Base-by-base conservation (phyloP, 805 yeast genomes). In the Teunomyces tritomae region DNA sequence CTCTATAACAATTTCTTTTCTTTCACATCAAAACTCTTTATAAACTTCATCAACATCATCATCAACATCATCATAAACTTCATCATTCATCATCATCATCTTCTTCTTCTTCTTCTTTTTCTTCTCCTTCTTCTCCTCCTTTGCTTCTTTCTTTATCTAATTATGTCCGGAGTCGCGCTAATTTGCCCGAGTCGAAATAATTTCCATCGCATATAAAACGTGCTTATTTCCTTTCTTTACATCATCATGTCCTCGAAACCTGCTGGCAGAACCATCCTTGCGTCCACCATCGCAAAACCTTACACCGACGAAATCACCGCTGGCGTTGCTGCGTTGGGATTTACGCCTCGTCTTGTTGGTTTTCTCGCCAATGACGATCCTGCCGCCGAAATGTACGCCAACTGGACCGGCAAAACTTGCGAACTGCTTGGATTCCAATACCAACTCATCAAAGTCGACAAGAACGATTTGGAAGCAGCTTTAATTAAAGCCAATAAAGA, bases 361-460 rank as follows among this genome's bases (percentile, higher is more conserved):
- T 82, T 94, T 51, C 73, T 94, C 36, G 97, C 97, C 11, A 94
- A 94, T 65, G 74, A 77, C 11, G 99, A 94, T 58, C 98, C 97
- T 2, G 97, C 98, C 9, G 98, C 97, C 5, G 79, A 79, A 59
- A 87, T 87, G 87, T 94, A 94, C 65, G 98, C 99, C 42, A 84
- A 83, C 43, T 94, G 97, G 97, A 92, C 99, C 0, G 87, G 86
- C 27, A 91, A 89, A 63, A 92, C 98, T 0, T 82, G 94, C 56
- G 85, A 82, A 59, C 83, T 87, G 16, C 70, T 90, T 49, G 99
- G 99, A 0, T 90, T 94, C 70, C 71, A 79, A 30, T 94, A 89
- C 65, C 92, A 90, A 63, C 71, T 94, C 53, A 69, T 87, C 28
- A 78, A 82, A 57, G 83, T 86, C 14, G 80, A 79, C 55, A 89